phyloP scores from a whole-genome alignment of 345 rosid genomes.

The Syzygium aromaticum region DNA sequence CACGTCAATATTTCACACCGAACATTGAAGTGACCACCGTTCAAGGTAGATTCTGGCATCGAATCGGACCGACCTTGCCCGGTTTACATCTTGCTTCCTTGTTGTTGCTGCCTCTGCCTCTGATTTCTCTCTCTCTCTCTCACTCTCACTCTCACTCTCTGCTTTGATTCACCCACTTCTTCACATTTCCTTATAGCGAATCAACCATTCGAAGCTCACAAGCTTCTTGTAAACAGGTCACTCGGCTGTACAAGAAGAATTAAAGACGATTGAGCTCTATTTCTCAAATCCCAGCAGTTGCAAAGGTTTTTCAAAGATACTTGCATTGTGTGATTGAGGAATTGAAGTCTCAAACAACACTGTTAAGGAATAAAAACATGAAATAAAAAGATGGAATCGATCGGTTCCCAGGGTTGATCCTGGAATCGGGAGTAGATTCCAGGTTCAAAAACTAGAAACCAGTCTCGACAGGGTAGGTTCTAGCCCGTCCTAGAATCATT shows the following conservation, averaged over 20 bases:
- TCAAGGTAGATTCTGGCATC: neutral
- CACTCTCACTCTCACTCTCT: neutral
- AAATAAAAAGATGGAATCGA: neutral
- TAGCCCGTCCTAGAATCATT: neutral
- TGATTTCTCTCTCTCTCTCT: neutral
- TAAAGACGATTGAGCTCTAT: neutral
- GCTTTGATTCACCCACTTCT: neutral
- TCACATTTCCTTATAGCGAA: neutral
- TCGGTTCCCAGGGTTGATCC: fast-evolving
- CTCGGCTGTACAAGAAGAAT: neutral
- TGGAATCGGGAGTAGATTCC: fast-evolving
- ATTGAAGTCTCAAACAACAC: neutral
- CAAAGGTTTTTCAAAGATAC: too few species aligned
- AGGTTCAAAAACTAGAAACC: fast-evolving
- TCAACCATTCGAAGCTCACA: neutral
- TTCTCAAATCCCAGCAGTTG: fast-evolving
- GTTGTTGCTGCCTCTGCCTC: fast-evolving
- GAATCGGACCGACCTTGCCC: too few species aligned
- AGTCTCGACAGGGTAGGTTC: neutral
- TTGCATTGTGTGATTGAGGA: neutral
- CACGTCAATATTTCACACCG: neutral
- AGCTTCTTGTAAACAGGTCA: neutral
- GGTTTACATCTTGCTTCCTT: neutral
- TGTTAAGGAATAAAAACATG: neutral
- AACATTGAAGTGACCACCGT: neutral